phyloP scores from a whole-genome alignment of 768 basidiomycete genomes.

The Hemileccinum rubropunctum region DNA sequence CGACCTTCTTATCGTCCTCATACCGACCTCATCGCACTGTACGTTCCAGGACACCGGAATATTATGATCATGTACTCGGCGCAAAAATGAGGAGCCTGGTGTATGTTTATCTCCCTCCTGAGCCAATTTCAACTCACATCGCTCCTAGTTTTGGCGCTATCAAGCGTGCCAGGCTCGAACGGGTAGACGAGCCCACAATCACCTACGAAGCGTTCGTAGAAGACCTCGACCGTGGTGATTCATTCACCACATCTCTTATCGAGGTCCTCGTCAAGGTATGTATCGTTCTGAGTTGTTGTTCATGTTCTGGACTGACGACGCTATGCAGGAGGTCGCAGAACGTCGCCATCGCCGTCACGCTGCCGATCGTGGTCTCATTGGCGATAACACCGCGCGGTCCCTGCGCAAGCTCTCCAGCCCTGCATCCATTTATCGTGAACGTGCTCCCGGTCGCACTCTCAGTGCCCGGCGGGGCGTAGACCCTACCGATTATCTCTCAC shows the following conservation, averaged over 20 bases:
- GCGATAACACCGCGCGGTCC: slow-evolving; percentile 63
- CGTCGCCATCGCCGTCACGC: slow-evolving; percentile 53
- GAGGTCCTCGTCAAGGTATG: slow-evolving; percentile 78
- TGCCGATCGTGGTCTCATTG: slow-evolving; percentile 57
- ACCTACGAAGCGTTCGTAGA: slow-evolving; percentile 74
- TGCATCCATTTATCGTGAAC: slow-evolving; percentile 52
- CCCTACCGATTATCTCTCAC: slow-evolving; percentile 50
- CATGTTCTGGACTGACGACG: slow-evolving; percentile 1
- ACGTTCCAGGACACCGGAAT: slow-evolving; percentile 59
- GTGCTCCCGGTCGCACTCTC: slow-evolving; percentile 36
- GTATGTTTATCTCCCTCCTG: slow-evolving; percentile 43
- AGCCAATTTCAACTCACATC: background rate
- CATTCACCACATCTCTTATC: slow-evolving; percentile 72
- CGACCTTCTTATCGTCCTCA: background rate
- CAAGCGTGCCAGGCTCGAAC: slow-evolving; percentile 64
- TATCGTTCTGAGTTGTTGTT: background rate
- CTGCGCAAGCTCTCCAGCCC: slow-evolving; percentile 56
- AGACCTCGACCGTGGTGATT: slow-evolving; percentile 75
- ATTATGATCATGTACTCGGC: slow-evolving; percentile 69
- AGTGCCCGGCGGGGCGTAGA: slow-evolving; percentile 34
- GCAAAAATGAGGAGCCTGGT: slow-evolving; percentile 75
- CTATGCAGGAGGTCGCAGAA: slow-evolving; percentile 69
- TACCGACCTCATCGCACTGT: background rate
- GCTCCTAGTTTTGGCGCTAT: slow-evolving; percentile 66
- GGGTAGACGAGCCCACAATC: slow-evolving; percentile 55